A percentile compares a stretch with the other conserved stretches of the same genome.
Evolutionary conservation across 495 filamentous ascomycete species (phyloP).

Genomic region (Parathielavia appendiculata): DNA sequence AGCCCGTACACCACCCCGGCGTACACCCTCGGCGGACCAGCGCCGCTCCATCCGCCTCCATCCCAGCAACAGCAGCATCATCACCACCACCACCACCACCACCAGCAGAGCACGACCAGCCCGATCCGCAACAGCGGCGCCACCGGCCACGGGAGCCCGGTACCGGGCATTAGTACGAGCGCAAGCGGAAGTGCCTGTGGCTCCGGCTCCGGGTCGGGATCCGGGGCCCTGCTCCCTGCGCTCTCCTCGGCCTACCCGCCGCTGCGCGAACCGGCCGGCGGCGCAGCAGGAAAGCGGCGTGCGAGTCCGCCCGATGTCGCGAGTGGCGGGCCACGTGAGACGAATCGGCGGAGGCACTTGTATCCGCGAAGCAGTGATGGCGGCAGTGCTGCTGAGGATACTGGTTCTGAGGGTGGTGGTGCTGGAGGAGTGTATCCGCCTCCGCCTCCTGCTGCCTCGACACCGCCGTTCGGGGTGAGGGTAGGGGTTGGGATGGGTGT

Average conservation of each 20-base stretch:
- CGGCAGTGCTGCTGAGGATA: not conserved
- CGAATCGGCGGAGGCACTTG: conserved; percentile 42
- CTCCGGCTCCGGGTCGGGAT: conserved; percentile 7
- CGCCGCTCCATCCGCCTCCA: not conserved
- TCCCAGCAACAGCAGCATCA: conserved; percentile 30
- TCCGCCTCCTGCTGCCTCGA: not conserved
- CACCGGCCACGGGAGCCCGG: conserved; percentile 11
- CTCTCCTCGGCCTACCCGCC: conserved; percentile 32
- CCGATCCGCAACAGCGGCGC: conserved; percentile 37
- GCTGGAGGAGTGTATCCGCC: not conserved
- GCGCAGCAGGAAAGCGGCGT: conserved; percentile 30
- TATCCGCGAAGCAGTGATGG: conserved; percentile 17
- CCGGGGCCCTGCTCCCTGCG: conserved; percentile 26
- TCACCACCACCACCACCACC: conserved; percentile 1
- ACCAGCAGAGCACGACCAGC: not conserved
- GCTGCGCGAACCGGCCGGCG: not conserved
- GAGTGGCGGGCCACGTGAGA: conserved; percentile 30
- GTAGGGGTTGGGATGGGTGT: not conserved
- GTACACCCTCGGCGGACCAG: conserved; percentile 32
- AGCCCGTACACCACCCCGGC: conserved; percentile 51
- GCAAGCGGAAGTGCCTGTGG: conserved; percentile 25
- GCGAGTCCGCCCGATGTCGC: conserved; percentile 35
- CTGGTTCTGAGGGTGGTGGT: not conserved
- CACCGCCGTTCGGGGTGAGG: not conserved
- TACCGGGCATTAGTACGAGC: not conserved